Base-by-base conservation (phyloP, 192 early-diverging fungal genomes). In the Coemansia sp. region DNA sequence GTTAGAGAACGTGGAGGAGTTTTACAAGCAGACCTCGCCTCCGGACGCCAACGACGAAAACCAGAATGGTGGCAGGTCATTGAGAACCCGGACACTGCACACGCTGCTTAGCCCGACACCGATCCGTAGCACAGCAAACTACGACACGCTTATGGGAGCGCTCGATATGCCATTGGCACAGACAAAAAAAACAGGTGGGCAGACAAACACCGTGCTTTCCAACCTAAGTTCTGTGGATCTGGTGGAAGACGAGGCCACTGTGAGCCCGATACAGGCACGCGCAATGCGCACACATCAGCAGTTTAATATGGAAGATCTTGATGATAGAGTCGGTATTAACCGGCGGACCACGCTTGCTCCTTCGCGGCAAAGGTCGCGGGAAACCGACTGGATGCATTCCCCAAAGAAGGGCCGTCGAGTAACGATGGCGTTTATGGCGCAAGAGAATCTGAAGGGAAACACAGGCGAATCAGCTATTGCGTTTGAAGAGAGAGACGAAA, bases 1-100 rank as follows among this genome's bases (percentile, higher is more conserved):
- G 21, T 26, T 80, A 48, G 78, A 80, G 19, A 80, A 80, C 47
- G 73, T 80, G 15, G 78, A 72, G 22, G 78, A 74, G 69, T 80
- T 80, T 51, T 80, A 75, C 64, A 66, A 72, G 51, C 65, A 72
- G 37, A 80, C 78, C 15, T 69, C 78, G 59, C 78, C 78, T 15
- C 36, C 40, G 11, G 12, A 56, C 13, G 46, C 40, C 0, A 72
- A 61, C 3, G 45, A 21, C 26, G 56, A 58, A 11, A 40, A 36
- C 12, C 26, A 58, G 39, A 8, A 36, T 52, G 51, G 51, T 6
- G 37, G 26, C 12, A 58, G 22, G 56, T 13, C 37, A 8, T 36
- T 58, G 56, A 41, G 45, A 16, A 77, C 65, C 22, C 62, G 63
- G 12, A 57, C 77, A 3, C 69, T 80, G 10, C 78, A 72, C 46